A percentile compares a stretch with the other conserved stretches of the same genome.
Conservation (phyloP, 371 early-diverging fungal species). For the Dinochytrium kinnereticum region DNA sequence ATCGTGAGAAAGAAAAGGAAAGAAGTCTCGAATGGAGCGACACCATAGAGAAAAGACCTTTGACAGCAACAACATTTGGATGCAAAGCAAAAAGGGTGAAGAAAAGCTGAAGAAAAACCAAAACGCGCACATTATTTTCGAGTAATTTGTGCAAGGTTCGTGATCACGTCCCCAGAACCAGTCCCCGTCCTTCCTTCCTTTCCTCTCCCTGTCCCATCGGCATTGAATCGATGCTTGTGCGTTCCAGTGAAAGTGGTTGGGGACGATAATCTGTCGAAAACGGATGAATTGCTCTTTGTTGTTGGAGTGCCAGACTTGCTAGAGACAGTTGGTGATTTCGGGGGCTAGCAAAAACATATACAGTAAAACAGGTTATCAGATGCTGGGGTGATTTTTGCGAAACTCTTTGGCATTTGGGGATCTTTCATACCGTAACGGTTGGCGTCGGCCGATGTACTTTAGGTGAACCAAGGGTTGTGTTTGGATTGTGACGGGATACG, state of each 20-base stretch:
- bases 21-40: background rate
- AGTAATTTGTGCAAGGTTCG: background rate
- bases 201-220: conserved; percentile 52
- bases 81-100: no score
- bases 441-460: conserved; percentile 15
- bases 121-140: background rate
- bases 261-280: conserved; percentile 29
- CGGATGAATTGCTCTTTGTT: conserved; percentile 1
- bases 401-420: no score
- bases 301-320: background rate
- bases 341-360: background rate
- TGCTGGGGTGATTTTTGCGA: no score
- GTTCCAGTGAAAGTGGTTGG: conserved; percentile 43
- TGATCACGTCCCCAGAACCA: background rate
- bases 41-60: no score
- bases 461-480: conserved; percentile 33
- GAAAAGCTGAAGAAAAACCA: no score
- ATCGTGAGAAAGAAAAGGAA: background rate
- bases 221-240: conserved; percentile 57
- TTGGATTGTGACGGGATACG: conserved; percentile 35
- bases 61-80: no score
- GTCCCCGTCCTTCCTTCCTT: conserved; percentile 21
- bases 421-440: conserved; percentile 25
- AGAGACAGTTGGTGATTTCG: background rate
- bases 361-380: background rate